Base-by-base conservation (phyloP, 2,329 filamentous ascomycete genomes). In the Aspergillus alliaceus region DNA sequence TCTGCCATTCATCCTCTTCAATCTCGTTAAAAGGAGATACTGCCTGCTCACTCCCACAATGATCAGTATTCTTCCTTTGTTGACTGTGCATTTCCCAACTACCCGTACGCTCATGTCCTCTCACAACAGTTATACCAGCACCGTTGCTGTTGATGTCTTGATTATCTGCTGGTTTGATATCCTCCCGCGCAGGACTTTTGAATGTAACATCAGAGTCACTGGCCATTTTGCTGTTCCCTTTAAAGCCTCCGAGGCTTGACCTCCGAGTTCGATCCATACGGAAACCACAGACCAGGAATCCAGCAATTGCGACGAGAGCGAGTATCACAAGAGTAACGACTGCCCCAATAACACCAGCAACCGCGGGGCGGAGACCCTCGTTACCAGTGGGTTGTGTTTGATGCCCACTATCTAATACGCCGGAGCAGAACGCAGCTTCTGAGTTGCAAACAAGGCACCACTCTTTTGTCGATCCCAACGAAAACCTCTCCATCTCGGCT, bases 271-370 rank as follows among this genome's bases (percentile, higher is more conserved):
- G 74, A 54, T 78, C 77, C 46, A 81, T 65, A 8, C 81, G 74
- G n/a, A 81, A 54, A 3, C 80, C 79, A 18, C 72, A 79, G 9
- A 81, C 60, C 68, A 82, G 75, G 24, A 75, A 64, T 3, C 64
- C 72, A 50, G 76, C 51, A 0, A 69, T 71, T 37, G 77, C 77
- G 22, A 81, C 46, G 0, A 83, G 44, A 1, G 66, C 76, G 0
- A 80, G 69, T 1, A 81, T 69, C 2, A 66, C 79, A 12, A 86
- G 71, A 1, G 81, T 78, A 18, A 84, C 75, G 25, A 81, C 66
- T 0, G 82, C 83, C 29, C 84, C 84, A 49, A 86, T 80, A n/a
- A 82, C 80, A 6, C 84, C 84, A 4, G 78, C 82, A 20, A 83
- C 75, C 1, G 71, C 75, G 1, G 80, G 79, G 2, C 70, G 69